Base-by-base conservation (phyloP, 352 stramenopile species). In the Phytophthora kernoviae region DNA sequence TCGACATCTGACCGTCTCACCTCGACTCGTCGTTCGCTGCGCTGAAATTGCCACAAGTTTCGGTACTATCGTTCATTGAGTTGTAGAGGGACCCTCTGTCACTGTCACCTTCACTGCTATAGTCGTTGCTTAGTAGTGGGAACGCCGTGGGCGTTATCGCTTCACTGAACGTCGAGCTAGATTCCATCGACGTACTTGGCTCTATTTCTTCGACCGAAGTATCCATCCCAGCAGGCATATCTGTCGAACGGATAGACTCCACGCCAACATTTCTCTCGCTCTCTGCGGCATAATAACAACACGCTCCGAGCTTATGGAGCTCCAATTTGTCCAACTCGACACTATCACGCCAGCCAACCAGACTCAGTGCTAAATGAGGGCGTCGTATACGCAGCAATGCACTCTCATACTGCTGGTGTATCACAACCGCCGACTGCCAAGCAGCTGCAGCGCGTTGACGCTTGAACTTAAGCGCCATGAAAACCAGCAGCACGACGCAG, bases 291-390 rank as follows among this genome's bases (percentile, higher is more conserved):
- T 56, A 15, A 22, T 75, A 75, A 39, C 32, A 56, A 37, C 61
- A 71, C 18, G 24, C 27, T 17, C 24, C 49, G 21, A 75, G 56
- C 32, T 70, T 65, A 30, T 61, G 39, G 36, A 62, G 6, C 21
- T 63, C 27, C 18, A 26, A 26, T 37, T 73, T 79, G 58, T 75
- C 41, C 45, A 62, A 30, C 42, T 75, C 54, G 32, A 73, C 12
- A 22, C 67, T 61, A 26, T 68, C 55, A 17, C 59, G 61, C 68
- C 69, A 81, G 22, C 34, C 52, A 3, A 52, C 44, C 21, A 81
- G 51, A 34, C 54, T 65, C 36, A 77, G 55, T 14, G 62, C 56
- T 5, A 75, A 43, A 14, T 60, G 48, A 18, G 60, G 65, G 14
- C 56, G 51, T 17, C 59, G 54, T 7, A 58, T 58, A 9, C 45